Evolutionary conservation across 1,284 basidiomycete species (phyloP).

Genomic region (Testicularia cyperi): DNA sequence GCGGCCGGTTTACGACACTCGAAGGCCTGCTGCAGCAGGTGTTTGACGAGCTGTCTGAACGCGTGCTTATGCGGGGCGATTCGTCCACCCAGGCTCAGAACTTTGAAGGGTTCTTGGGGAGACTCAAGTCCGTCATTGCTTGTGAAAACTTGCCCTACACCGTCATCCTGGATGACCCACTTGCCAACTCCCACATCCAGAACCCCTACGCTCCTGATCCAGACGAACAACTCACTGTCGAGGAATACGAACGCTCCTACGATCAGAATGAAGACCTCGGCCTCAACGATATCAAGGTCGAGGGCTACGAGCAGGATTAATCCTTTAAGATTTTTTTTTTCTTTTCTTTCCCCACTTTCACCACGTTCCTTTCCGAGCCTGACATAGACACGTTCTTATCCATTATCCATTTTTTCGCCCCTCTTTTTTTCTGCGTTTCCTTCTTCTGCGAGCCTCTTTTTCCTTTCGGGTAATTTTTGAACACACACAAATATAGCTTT

Average conservation of each 20-base stretch:
- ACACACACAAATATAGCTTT: too few relatives aligned
- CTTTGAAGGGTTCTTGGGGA: conserved; percentile 70
- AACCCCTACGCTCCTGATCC: conserved; percentile 70
- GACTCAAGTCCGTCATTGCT: conserved; percentile 63
- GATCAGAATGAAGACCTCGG: conserved; percentile 96
- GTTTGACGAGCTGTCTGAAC: conserved; percentile 90
- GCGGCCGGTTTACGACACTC: conserved; percentile 96
- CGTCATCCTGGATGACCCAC: conserved; percentile 89
- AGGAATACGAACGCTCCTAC: conserved; percentile 78
- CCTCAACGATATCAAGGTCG: conserved; percentile 89
- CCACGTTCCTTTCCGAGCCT: too few relatives aligned
- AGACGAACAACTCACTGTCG: conserved; percentile 66
- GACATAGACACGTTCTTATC: too few relatives aligned
- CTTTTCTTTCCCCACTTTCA: too few relatives aligned
- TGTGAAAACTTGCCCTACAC: conserved; percentile 64
- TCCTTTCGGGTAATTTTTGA: too few relatives aligned
- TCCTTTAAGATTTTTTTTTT: too few relatives aligned
- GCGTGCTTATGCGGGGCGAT: conserved; percentile 80
- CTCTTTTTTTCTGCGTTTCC: too few relatives aligned
- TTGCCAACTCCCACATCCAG: conserved; percentile 94
- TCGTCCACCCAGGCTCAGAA: conserved; percentile 58
- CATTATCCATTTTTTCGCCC: too few relatives aligned
- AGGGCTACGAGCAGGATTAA: conserved; percentile 46
- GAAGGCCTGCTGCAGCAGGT: conserved; percentile 94
- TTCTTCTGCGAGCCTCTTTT: too few relatives aligned